A percentile compares a stretch with the other conserved stretches of the same genome.
phyloP scores from a whole-genome alignment of 805 yeast genomes.

The Saccharomyces kudriavzevii region DNA sequence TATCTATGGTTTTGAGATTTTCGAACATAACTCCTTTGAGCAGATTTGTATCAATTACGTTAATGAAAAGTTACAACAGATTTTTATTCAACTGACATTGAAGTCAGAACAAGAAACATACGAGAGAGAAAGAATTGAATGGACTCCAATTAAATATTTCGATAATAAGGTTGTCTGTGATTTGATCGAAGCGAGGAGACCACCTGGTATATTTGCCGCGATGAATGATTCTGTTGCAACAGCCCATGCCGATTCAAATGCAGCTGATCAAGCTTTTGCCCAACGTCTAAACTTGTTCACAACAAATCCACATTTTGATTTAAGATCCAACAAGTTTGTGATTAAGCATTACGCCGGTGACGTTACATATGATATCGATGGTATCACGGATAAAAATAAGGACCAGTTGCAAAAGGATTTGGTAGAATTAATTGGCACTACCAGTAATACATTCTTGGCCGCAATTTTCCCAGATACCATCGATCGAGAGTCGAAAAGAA shows the following conservation, averaged over 20 bases:
- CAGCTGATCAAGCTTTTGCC: slow-evolving; percentile 91
- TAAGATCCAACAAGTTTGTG: slow-evolving; percentile 74
- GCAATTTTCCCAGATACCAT: slow-evolving; percentile 54
- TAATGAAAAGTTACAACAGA: slow-evolving; percentile 89
- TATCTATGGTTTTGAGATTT: slow-evolving; percentile 91
- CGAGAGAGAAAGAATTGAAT: slow-evolving; percentile 82
- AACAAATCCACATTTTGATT: slow-evolving; percentile 74
- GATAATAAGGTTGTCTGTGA: slow-evolving; percentile 93
- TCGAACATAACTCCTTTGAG: slow-evolving; percentile 86
- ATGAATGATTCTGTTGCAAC: slow-evolving; percentile 93
- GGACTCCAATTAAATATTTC: slow-evolving; percentile 94
- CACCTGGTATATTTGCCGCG: slow-evolving; percentile 92
- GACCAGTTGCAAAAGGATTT: slow-evolving; percentile 83
- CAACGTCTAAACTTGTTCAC: slow-evolving; percentile 80
- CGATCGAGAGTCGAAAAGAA: slow-evolving; percentile 56
- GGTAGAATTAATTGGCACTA: slow-evolving; percentile 62
- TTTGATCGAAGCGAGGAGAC: slow-evolving; percentile 80
- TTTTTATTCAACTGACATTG: slow-evolving; percentile 84
- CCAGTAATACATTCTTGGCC: slow-evolving; percentile 54
- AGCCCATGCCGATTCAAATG: slow-evolving; percentile 90
- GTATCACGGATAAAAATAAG: slow-evolving; percentile 92
- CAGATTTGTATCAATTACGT: slow-evolving; percentile 91
- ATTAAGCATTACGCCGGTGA: slow-evolving; percentile 96
- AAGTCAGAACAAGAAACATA: slow-evolving; percentile 96
- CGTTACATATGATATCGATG: slow-evolving; percentile 79